Conservation (phyloP, 1,284 basidiomycete genomes). For the Leccinum subspadiceum region DNA sequence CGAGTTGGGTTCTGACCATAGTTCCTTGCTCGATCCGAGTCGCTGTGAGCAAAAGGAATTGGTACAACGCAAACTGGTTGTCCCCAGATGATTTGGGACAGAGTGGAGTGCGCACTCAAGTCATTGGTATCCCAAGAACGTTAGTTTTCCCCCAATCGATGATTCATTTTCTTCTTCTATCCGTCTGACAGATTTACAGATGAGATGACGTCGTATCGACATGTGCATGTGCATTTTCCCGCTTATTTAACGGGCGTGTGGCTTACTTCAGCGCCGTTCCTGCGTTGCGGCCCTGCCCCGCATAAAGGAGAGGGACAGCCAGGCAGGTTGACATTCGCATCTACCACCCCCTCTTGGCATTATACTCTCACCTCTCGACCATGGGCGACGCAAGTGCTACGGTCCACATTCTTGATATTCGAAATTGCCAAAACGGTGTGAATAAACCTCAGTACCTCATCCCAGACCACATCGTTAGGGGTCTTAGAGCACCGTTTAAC, state of each 20-base stretch:
- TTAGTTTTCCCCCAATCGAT: slow-evolving; percentile 4
- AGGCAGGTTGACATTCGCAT: background rate
- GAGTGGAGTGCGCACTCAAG: background rate
- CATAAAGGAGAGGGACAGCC: slow-evolving; percentile 1
- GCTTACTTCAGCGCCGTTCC: slow-evolving; percentile 27
- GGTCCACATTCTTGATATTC: slow-evolving; percentile 27
- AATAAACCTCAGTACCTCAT: slow-evolving; percentile 33
- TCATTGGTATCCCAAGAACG: slow-evolving; percentile 1
- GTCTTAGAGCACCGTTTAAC: slow-evolving; percentile 52
- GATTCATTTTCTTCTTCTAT: background rate
- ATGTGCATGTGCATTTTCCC: background rate
- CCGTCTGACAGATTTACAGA: background rate
- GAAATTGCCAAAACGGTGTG: slow-evolving; percentile 10
- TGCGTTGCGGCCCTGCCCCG: background rate
- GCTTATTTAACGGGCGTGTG: slow-evolving; percentile 1
- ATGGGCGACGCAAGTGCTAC: slow-evolving; percentile 27
- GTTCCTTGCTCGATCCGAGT: background rate
- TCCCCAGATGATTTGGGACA: background rate
- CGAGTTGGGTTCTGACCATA: background rate
- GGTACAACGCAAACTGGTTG: background rate
- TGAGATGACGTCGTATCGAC: background rate
- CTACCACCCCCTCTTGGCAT: background rate
- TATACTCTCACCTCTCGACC: background rate
- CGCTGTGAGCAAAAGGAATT: background rate
- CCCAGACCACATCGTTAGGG: slow-evolving; percentile 48